Base-by-base conservation (phyloP, 495 filamentous ascomycete genomes). In the Penicillium lagena region DNA sequence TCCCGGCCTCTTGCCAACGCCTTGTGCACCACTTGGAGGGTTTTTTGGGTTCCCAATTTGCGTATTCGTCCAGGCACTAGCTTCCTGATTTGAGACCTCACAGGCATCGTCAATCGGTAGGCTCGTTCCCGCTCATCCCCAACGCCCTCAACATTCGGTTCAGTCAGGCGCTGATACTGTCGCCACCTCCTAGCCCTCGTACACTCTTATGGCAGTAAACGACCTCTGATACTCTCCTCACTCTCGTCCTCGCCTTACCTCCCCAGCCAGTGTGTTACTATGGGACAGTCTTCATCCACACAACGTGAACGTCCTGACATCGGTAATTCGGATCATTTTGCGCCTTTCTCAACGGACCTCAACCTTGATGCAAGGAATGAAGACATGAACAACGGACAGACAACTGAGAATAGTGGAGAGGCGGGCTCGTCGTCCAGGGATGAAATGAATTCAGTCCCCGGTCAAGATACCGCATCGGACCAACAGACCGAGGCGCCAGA, bases 261-360 rank as follows among this genome's bases (percentile, higher is more conserved):
- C 39, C 50, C 9, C 43, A 38, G 12, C 29, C 35, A 54, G 34
- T 37, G 40, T 61, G 56, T 55, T 72, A 71, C 64, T 72, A 73
- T 73, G 70, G 70, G 70, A 68, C 70, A 72, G 53, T 63, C 66
- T 51, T 69, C 67, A 28, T 73, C 71, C 38, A 68, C 68, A 37
- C 63, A 66, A 51, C 59, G 67, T 63, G 55, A 67, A 45, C 55
- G 54, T 38, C 60, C 62, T 37, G 58, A 64, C 39, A 59, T 43
- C 43, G 53, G 41, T 36, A 51, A 51, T 35, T 32, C 56, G 41
- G 54, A 58, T 47, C 43, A 49, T 32, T 37, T 46, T 44, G 12
- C 49, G 38, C 50, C 55, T 31, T 54, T 47, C 35, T 53, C 58
- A 39, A 42, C 40, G 50, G 38, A 46, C 32, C 59, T 50, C 49